These are phyloP conservation scores for Paraleonurus japonicus DNA, from an alignment of 257 asterid species.

Conservation along the genomic window DNA sequence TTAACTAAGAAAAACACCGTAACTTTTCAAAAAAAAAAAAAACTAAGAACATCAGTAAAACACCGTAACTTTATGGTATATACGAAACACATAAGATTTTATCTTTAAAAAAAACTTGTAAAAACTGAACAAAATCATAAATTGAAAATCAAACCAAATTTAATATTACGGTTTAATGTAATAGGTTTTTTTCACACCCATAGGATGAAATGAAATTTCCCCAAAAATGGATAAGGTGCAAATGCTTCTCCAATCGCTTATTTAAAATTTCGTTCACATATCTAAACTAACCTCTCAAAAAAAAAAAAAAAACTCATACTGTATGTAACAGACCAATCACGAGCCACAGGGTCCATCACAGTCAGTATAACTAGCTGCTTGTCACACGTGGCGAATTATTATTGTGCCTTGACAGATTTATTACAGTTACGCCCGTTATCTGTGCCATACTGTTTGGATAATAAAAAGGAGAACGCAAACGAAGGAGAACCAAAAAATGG, in stretches of 20 bases:
- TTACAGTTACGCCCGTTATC: slow-evolving; percentile 1
- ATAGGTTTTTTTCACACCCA: no score
- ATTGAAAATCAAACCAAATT: no score
- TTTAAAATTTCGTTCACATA: background rate
- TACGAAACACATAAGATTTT: no score
- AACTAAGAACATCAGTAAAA: no score
- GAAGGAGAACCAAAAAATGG: slow-evolving; percentile 38
- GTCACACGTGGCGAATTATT: background rate
- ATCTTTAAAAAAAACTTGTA: no score
- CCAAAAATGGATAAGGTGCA: background rate
- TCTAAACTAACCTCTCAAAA: background rate
- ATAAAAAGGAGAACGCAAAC: background rate
- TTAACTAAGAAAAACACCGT: no score
- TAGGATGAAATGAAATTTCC: background rate
- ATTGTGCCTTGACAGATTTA: background rate
- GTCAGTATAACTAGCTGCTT: background rate
- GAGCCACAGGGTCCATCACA: background rate
- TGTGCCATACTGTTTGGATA: slow-evolving; percentile 5
- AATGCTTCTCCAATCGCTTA: background rate
- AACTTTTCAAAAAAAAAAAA: no score
- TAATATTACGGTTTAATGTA: no score
- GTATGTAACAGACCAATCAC: background rate
- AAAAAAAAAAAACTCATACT: no score
- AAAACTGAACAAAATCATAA: no score
- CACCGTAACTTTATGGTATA: no score